Conservation (phyloP, 768 basidiomycete species). For the Xerocomellus amylosporus region DNA sequence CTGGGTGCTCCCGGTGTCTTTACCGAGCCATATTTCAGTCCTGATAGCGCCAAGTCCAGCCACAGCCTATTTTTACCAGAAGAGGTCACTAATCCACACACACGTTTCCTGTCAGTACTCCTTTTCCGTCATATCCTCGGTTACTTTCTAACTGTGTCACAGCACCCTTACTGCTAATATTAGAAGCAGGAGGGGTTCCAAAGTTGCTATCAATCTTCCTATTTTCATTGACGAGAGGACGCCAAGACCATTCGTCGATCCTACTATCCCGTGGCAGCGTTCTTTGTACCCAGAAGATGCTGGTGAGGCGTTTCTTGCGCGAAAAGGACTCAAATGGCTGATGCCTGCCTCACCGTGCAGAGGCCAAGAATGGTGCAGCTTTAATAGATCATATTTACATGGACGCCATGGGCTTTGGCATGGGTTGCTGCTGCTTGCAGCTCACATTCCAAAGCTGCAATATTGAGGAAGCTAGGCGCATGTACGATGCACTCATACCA, state of each 20-base stretch:
- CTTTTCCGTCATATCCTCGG: constrained; percentile 7
- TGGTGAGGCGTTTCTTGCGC: constrained; percentile 45
- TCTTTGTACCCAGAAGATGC: constrained; percentile 79
- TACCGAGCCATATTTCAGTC: constrained; percentile 84
- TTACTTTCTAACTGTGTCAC: constrained; percentile 16
- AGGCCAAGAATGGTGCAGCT: constrained; percentile 89
- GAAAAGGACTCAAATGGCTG: constrained; percentile 9
- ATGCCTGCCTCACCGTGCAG: constrained; percentile 35
- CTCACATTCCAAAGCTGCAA: constrained; percentile 97
- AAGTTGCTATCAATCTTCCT: constrained; percentile 94
- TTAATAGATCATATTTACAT: constrained; percentile 90
- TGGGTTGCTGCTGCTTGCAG: constrained; percentile 98
- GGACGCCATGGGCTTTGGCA: constrained; percentile 99
- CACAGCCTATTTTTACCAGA: constrained; percentile 94
- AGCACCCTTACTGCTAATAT: constrained; percentile 99
- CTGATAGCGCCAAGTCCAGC: constrained; percentile 75
- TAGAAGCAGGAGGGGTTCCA: constrained; percentile 82
- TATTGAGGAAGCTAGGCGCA: constrained; percentile 83
- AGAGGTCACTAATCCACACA: constrained; percentile 95
- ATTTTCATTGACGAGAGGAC: constrained; percentile 87
- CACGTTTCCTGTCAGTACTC: constrained; percentile 88
- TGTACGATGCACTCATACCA: constrained; percentile 96
- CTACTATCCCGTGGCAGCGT: constrained; percentile 87
- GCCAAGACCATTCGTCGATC: constrained; percentile 86
- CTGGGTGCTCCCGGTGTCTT: constrained; percentile 87